Percentiles rank a stretch among this genome's conserved stretches.
phyloP scores from a whole-genome alignment of 495 filamentous ascomycete genomes.

The Hypomontagnella submonticulosa region DNA sequence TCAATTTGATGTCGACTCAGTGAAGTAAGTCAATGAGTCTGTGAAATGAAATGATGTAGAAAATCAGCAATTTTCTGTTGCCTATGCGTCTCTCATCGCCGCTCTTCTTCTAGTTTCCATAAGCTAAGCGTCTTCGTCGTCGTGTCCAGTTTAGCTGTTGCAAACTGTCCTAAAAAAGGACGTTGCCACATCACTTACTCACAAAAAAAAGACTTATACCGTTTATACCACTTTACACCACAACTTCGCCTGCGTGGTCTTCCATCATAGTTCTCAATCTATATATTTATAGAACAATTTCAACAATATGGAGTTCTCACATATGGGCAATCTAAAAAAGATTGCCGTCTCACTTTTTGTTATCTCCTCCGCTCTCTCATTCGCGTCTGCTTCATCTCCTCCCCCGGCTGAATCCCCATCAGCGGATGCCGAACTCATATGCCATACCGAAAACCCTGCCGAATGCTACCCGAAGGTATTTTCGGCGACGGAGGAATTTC shows the following conservation, averaged over 20 bases:
- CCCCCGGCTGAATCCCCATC: slow-evolving; percentile 44
- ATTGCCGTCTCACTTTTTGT: slow-evolving; percentile 18
- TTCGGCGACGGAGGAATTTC: slow-evolving; percentile 69
- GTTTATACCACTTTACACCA: slow-evolving; percentile 5
- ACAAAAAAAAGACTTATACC: slow-evolving; percentile 21
- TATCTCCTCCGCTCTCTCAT: slow-evolving; percentile 20
- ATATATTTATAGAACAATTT: neutral
- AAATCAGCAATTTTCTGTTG: no score
- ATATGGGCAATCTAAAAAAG: slow-evolving; percentile 19
- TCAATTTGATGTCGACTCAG: no score
- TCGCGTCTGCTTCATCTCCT: slow-evolving; percentile 25
- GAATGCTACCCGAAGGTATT: slow-evolving; percentile 75
- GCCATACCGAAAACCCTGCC: slow-evolving; percentile 65
- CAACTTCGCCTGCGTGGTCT: neutral
- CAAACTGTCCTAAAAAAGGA: slow-evolving; percentile 48
- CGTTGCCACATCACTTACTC: slow-evolving; percentile 42
- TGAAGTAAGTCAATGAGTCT: no score
- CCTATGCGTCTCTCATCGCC: slow-evolving; percentile 11
- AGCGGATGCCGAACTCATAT: slow-evolving; percentile 66
- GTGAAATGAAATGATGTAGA: no score
- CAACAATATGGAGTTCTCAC: slow-evolving; percentile 29
- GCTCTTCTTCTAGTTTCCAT: slow-evolving; percentile 8
- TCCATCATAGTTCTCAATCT: neutral
- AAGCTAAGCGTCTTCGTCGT: slow-evolving; percentile 24
- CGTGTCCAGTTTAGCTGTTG: slow-evolving; percentile 44